Evolutionary conservation across 371 early-diverging fungal genomes (phyloP).

Genomic region (Rhizomucor miehei): DNA sequence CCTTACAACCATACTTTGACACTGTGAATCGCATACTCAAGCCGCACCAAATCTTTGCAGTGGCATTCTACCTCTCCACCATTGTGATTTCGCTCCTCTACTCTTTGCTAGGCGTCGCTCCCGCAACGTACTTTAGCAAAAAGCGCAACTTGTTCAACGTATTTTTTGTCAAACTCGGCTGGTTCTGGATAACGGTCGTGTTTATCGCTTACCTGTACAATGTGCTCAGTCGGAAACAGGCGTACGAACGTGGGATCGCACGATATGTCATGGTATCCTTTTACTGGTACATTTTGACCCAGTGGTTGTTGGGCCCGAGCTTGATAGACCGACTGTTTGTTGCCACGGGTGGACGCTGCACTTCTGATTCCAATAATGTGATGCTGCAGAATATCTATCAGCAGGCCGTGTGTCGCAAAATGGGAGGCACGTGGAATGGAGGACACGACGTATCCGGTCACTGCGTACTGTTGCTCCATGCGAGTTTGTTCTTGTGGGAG

Average conservation of each 20-base stretch:
- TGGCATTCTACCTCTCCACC: slow-evolving; percentile 23
- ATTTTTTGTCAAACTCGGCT: slow-evolving; percentile 79
- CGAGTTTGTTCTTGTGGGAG: slow-evolving; percentile 77
- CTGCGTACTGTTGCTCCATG: slow-evolving; percentile 83
- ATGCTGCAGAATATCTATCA: slow-evolving; percentile 17
- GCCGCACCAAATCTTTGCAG: slow-evolving; percentile 32
- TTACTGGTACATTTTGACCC: slow-evolving; percentile 83
- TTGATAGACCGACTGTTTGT: slow-evolving; percentile 78
- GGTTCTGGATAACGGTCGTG: slow-evolving; percentile 76
- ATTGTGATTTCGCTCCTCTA: slow-evolving; percentile 27
- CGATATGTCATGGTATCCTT: slow-evolving; percentile 69
- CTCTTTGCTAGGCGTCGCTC: slow-evolving; percentile 25
- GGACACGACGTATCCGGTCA: slow-evolving; percentile 90
- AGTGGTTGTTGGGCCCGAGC: slow-evolving; percentile 82
- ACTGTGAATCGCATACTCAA: slow-evolving; percentile 5
- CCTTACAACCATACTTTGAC: neutral
- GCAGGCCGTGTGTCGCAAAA: slow-evolving; percentile 49
- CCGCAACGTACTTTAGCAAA: slow-evolving; percentile 54
- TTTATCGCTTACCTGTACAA: slow-evolving; percentile 40
- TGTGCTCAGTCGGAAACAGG: slow-evolving; percentile 14
- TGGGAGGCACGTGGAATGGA: slow-evolving; percentile 75
- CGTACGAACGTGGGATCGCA: slow-evolving; percentile 16
- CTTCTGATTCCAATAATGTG: neutral
- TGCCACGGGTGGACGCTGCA: slow-evolving; percentile 66
- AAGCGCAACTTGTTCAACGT: slow-evolving; percentile 77